Conservation (phyloP, 768 basidiomycete species). For the Trametes coccinea region DNA sequence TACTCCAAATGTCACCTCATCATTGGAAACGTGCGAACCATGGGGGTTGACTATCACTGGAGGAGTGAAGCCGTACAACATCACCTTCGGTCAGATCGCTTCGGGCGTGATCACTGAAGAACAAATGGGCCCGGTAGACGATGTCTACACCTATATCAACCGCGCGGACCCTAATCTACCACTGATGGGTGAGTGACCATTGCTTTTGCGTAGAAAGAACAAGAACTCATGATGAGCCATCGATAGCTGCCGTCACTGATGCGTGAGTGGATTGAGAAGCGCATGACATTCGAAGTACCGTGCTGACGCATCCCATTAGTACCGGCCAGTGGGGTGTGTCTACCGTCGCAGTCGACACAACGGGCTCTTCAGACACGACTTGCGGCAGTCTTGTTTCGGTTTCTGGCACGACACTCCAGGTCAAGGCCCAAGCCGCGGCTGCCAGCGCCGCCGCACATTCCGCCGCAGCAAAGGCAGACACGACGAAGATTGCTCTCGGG, state of each 20-base stretch:
- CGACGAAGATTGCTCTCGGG: constrained; percentile 32
- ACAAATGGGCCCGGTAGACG: constrained; percentile 38
- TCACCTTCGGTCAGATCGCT: constrained; percentile 41
- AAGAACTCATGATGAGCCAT: too few species aligned
- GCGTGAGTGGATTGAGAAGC: constrained; percentile 36
- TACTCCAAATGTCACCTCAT: constrained; percentile 40
- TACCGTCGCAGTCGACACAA: constrained; percentile 22
- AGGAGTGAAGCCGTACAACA: constrained; percentile 45
- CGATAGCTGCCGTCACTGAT: constrained; percentile 31
- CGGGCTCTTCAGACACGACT: constrained; percentile 33
- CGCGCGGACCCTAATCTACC: constrained; percentile 38
- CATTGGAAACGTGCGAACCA: constrained; percentile 44
- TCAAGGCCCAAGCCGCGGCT: constrained; percentile 25
- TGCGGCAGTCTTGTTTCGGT: constrained; percentile 37
- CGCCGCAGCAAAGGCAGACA: constrained; percentile 23
- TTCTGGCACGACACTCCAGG: constrained; percentile 29
- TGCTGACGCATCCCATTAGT: constrained; percentile 27
- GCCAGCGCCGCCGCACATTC: constrained; percentile 14
- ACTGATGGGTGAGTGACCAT: constrained; percentile 43
- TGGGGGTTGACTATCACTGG: constrained; percentile 49
- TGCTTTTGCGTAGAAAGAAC: background rate
- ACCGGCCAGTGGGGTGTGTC: constrained; percentile 40
- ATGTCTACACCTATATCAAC: constrained; percentile 45
- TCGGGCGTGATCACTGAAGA: constrained; percentile 45
- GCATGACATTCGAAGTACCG: too few species aligned